Base-by-base conservation (phyloP, 371 early-diverging fungal genomes). In the Conidiobolus incongruus region DNA sequence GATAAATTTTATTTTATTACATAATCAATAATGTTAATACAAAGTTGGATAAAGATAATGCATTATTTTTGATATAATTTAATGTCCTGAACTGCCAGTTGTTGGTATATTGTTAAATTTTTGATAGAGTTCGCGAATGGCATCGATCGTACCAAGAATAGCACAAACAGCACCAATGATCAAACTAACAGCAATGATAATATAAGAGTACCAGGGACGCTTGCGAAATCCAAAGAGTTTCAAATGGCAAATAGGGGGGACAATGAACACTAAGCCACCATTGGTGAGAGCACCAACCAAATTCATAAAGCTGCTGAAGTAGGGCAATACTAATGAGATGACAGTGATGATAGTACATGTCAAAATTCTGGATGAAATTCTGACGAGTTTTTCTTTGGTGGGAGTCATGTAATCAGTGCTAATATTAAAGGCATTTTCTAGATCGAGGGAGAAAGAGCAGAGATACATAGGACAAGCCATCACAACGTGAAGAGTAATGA, bases 401-500 rank as follows among this genome's bases (percentile, higher is more conserved):
- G 28, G 40, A 30, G 20, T 29, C 40, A 40, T 40, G 29, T 29
- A 22, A 2, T 40, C 17, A 4, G 40, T 23, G 16, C 49, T 52
- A 13, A 58, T 45, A 23, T 52, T 57, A 38, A 73, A 45, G 50
- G 70, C 70, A 16, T 66, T 54, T 53, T 79, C 81, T 20, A 75
- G 51, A 45, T 80, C 77, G 22, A 73, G 58, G n/a, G 82, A 67
- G 46, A 89, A 77, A 0, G 83, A 73, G 1, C 85, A 81, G 36
- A 79, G 47, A 40, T 83, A 55, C 22, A 86, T 67, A 12, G 89
- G 89, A 16, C 76, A 66, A 4, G 87, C 83, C 17, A 77, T 53
- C 5, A 86, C 48, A n/a, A 85, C 83, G 46, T 86, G 87, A 12
- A 75, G 55, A 0, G 82, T 81, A 52, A 86, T 77, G 50, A 83